Percentiles rank a stretch among this genome's conserved stretches.
These are phyloP conservation scores for Lepiota venenata DNA, from an alignment of 768 basidiomycete genomes.

Conservation along the genomic window DNA sequence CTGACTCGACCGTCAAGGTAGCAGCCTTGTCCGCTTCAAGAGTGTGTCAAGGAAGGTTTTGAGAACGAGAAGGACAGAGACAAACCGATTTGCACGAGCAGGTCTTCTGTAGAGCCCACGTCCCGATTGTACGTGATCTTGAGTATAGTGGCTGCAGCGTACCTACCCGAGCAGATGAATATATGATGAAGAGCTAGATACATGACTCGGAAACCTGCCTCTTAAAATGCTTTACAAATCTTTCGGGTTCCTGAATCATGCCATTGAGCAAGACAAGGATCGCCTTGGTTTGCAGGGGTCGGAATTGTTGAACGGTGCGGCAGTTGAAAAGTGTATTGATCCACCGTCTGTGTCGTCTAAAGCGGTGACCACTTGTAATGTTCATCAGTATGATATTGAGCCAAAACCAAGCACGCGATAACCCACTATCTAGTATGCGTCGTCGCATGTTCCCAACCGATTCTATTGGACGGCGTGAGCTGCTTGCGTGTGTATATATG, in stretches of 20 bases:
- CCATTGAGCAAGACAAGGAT: slow-evolving; percentile 37
- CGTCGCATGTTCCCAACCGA: slow-evolving; percentile 47
- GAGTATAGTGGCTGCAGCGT: slow-evolving; percentile 43
- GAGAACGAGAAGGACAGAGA: not conserved
- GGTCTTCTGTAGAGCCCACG: slow-evolving; percentile 40
- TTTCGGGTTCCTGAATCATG: slow-evolving; percentile 33
- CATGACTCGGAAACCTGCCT: slow-evolving; percentile 23
- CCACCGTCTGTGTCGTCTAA: slow-evolving; percentile 49
- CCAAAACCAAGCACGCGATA: slow-evolving; percentile 5
- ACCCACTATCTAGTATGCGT: slow-evolving; percentile 48
- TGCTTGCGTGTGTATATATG: not conserved
- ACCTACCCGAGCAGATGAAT: slow-evolving; percentile 27
- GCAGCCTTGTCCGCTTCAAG: slow-evolving; percentile 40
- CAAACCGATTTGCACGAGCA: slow-evolving; percentile 39
- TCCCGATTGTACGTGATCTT: slow-evolving; percentile 47
- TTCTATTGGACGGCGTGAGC: slow-evolving; percentile 25
- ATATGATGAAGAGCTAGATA: not conserved
- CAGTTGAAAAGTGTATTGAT: slow-evolving; percentile 48
- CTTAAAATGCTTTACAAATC: slow-evolving; percentile 40
- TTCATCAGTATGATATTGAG: not conserved
- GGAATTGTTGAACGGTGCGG: slow-evolving; percentile 33
- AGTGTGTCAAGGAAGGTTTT: slow-evolving; percentile 7
- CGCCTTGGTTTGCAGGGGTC: slow-evolving; percentile 41
- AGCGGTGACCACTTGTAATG: slow-evolving; percentile 40
- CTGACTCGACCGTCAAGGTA: slow-evolving; percentile 41